These are phyloP conservation scores for Mycena citricolor DNA, from an alignment of 1,284 basidiomycete species.

Conservation along the genomic window DNA sequence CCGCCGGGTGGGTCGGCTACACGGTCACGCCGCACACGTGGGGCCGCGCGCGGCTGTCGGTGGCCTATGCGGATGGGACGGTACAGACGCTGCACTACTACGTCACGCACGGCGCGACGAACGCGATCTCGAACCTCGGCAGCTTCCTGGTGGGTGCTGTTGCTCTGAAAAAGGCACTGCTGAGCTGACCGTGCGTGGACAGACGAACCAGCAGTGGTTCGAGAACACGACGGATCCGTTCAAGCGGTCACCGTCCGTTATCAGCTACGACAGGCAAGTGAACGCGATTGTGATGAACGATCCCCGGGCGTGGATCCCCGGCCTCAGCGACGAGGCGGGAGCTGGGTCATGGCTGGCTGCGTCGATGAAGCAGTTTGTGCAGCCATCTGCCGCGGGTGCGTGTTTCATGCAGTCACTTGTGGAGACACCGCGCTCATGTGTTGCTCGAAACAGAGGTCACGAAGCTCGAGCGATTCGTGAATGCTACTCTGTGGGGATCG, in stretches of 20 bases:
- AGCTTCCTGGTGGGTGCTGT: conserved; percentile 41
- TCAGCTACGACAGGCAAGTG: conserved; percentile 53
- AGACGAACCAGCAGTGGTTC: conserved; percentile 56
- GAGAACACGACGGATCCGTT: conserved; percentile 52
- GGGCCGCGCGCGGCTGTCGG: conserved; percentile 51
- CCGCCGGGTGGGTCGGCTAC: conserved; percentile 48
- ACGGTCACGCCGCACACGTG: conserved; percentile 46
- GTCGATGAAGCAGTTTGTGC: conserved; percentile 54
- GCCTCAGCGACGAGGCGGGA: conserved; percentile 58
- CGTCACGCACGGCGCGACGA: conserved; percentile 47
- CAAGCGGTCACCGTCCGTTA: conserved; percentile 52
- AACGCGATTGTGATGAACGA: conserved; percentile 50
- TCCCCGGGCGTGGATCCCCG: conserved; percentile 55
- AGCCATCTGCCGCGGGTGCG: conserved; percentile 42
- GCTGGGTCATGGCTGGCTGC: conserved; percentile 60
- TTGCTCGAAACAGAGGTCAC: conserved; percentile 38
- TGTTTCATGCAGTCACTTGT: conserved; percentile 1
- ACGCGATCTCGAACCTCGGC: conserved; percentile 49
- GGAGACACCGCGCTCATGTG: neutral
- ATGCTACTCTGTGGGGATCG: conserved; percentile 48
- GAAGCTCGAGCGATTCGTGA: conserved; percentile 53
- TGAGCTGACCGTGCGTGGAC: neutral
- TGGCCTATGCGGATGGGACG: conserved; percentile 51
- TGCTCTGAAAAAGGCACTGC: no score
- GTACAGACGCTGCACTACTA: conserved; percentile 57